Percentiles rank a stretch among this genome's conserved stretches.
Conservation (phyloP, 441 rosid species). For the Isatis lusitanica region DNA sequence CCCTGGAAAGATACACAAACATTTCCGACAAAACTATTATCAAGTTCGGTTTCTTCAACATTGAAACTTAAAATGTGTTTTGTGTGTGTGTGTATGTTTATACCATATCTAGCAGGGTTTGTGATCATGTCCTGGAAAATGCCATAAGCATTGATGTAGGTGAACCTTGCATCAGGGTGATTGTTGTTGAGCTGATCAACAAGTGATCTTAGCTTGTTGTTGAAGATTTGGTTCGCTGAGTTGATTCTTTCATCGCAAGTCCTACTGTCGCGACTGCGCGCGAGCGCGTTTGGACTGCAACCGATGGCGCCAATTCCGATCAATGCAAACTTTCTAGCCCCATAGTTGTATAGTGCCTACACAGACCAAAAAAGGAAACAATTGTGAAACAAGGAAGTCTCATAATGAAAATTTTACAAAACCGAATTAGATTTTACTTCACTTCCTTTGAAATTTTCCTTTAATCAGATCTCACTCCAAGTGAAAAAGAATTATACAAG, state of each 20-base stretch:
- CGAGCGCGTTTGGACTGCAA: slow-evolving; percentile 46
- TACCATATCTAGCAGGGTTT: slow-evolving; percentile 59
- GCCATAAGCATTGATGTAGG: slow-evolving; percentile 39
- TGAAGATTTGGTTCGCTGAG: slow-evolving; percentile 44
- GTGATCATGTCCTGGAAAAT: slow-evolving; percentile 47
- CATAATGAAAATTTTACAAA: background rate
- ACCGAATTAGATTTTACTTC: background rate
- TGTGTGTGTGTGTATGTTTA: background rate
- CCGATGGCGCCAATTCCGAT: slow-evolving; percentile 51
- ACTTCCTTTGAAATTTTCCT: background rate
- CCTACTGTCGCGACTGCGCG: slow-evolving; percentile 28
- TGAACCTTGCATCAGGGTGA: slow-evolving; percentile 47
- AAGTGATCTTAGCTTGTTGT: slow-evolving; percentile 43
- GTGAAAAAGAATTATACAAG: no score
- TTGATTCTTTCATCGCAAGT: slow-evolving; percentile 47
- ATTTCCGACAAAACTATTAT: background rate
- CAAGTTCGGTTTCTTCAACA: background rate
- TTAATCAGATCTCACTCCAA: background rate
- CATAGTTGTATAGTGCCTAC: slow-evolving; percentile 45
- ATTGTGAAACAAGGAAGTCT: background rate
- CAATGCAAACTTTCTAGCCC: slow-evolving; percentile 57
- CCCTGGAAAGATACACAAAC: slow-evolving; percentile 40
- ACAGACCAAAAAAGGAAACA: background rate
- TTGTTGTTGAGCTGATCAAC: slow-evolving; percentile 43
- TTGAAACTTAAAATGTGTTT: background rate